Evolutionary conservation across 2,329 filamentous ascomycete species (phyloP).

Genomic region (Aspergillus floridensis): DNA sequence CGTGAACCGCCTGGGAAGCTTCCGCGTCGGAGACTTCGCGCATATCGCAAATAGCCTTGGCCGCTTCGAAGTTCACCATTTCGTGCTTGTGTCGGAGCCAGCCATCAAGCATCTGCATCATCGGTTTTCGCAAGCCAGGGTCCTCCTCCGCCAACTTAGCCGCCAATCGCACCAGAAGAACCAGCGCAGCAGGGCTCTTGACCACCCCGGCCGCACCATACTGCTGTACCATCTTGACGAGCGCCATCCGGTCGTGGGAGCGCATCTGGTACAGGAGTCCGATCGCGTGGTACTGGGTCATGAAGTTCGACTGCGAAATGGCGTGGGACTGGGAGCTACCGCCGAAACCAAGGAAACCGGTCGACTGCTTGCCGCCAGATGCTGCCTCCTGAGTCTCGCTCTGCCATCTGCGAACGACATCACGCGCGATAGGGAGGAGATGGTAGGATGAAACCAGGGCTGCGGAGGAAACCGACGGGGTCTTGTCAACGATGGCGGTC

Average conservation of each 20-base stretch:
- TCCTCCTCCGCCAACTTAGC: slow-evolving; percentile 95
- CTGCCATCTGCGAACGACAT: slow-evolving; percentile 96
- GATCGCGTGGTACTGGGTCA: slow-evolving; percentile 98
- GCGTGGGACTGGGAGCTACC: slow-evolving; percentile 70
- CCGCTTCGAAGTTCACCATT: slow-evolving; percentile 99
- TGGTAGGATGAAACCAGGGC: slow-evolving; percentile 97
- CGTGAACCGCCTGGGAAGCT: slow-evolving; percentile 87
- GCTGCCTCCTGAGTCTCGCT: slow-evolving; percentile 97
- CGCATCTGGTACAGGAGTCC: slow-evolving; percentile 97
- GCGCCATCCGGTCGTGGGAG: slow-evolving; percentile 92
- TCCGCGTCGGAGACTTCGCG: slow-evolving; percentile 89
- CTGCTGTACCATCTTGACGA: slow-evolving; percentile 99
- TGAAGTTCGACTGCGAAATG: slow-evolving; percentile 80
- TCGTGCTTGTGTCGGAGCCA: slow-evolving; percentile 99
- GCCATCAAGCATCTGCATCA: slow-evolving; percentile 94
- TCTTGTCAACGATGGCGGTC: slow-evolving; percentile 98
- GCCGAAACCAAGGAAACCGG: slow-evolving; percentile 91
- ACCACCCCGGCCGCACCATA: slow-evolving; percentile 87
- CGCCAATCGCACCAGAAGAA: slow-evolving; percentile 88
- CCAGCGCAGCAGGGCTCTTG: slow-evolving; percentile 88
- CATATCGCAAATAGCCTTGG: slow-evolving; percentile 96
- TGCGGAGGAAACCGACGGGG: slow-evolving; percentile 92
- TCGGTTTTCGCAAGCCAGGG: slow-evolving; percentile 80
- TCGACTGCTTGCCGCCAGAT: slow-evolving; percentile 80
- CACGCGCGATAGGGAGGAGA: slow-evolving; percentile 89